Conservation (phyloP, 2,329 filamentous ascomycete genomes). For the Penicillium brasilianum region DNA sequence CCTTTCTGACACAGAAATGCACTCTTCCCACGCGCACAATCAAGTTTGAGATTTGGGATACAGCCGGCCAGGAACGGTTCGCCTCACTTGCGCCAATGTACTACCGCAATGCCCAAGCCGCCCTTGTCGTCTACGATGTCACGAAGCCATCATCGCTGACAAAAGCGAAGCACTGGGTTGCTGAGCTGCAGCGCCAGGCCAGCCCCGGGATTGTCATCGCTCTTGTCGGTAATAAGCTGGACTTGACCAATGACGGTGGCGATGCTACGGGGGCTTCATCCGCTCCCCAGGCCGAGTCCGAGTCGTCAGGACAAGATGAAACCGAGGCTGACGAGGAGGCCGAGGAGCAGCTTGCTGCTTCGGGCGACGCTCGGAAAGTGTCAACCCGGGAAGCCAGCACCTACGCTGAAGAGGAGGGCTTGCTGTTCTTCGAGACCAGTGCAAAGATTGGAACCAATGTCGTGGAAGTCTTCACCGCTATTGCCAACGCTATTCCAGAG, state of each 20-base stretch:
- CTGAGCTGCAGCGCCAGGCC: conserved; percentile 93
- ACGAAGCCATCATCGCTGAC: conserved; percentile 94
- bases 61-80: conserved; percentile 95
- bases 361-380: conserved; percentile 81
- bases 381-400: conserved; percentile 87
- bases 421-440: conserved; percentile 97
- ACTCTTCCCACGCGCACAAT: conserved; percentile 85
- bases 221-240: conserved; percentile 94
- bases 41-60: conserved; percentile 94
- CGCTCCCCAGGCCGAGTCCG: conserved; percentile 46
- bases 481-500: conserved; percentile 97
- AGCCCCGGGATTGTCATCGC: conserved; percentile 96
- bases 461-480: conserved; percentile 94
- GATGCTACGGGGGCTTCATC: conserved; percentile 49
- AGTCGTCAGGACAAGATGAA: conserved; percentile 37
- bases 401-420: conserved; percentile 91
- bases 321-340: conserved; percentile 54
- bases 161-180: conserved; percentile 99
- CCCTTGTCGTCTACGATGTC: conserved; percentile 97
- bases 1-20: conserved; percentile 98
- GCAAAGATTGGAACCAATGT: conserved; percentile 97
- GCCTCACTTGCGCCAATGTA: conserved; percentile 98
- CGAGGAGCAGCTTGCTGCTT: conserved; percentile 64
- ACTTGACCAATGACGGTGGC: conserved; percentile 69
- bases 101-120: conserved; percentile 97